A percentile compares a stretch with the other conserved stretches of the same genome.
These are phyloP conservation scores for Xylaria digitata DNA, from an alignment of 2,329 filamentous ascomycete species.

Conservation along the genomic window DNA sequence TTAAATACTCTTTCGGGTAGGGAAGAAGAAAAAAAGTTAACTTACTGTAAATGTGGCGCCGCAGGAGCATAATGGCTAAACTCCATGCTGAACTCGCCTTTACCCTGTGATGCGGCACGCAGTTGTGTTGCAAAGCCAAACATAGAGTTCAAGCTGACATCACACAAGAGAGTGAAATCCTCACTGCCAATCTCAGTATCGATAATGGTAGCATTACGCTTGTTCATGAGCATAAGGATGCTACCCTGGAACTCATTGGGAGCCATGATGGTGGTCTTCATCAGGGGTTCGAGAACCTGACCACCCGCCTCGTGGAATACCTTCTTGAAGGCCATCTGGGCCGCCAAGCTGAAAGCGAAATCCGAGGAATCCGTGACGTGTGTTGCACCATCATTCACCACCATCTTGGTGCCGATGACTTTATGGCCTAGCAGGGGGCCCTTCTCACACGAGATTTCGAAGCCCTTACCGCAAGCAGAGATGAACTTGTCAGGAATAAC, in stretches of 20 bases:
- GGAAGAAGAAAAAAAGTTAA: slow-evolving; percentile 43
- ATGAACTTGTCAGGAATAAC: slow-evolving; percentile 96
- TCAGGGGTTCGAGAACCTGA: slow-evolving; percentile 90
- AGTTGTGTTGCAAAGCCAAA: slow-evolving; percentile 95
- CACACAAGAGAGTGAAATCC: slow-evolving; percentile 91
- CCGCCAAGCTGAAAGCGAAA: slow-evolving; percentile 93
- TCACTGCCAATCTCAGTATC: slow-evolving; percentile 95
- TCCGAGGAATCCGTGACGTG: slow-evolving; percentile 98
- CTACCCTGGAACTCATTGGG: slow-evolving; percentile 98
- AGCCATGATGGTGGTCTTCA: slow-evolving; percentile 97
- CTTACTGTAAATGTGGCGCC: slow-evolving; percentile 87
- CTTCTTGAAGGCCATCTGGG: slow-evolving; percentile 96
- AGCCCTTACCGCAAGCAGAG: slow-evolving; percentile 94
- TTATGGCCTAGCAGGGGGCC: slow-evolving; percentile 93
- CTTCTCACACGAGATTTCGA: slow-evolving; percentile 82
- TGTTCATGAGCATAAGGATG: slow-evolving; percentile 94
- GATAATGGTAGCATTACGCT: slow-evolving; percentile 92
- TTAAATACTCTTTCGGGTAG: neutral
- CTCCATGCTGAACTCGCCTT: slow-evolving; percentile 99
- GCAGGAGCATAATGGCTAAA: slow-evolving; percentile 95
- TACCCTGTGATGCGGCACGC: slow-evolving; percentile 93
- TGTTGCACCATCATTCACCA: slow-evolving; percentile 94
- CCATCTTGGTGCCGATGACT: slow-evolving; percentile 89
- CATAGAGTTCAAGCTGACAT: slow-evolving; percentile 96
- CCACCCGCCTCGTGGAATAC: slow-evolving; percentile 85